Conservation (phyloP, 2,329 filamentous ascomycete species). For the Cyclaneusma minus region DNA sequence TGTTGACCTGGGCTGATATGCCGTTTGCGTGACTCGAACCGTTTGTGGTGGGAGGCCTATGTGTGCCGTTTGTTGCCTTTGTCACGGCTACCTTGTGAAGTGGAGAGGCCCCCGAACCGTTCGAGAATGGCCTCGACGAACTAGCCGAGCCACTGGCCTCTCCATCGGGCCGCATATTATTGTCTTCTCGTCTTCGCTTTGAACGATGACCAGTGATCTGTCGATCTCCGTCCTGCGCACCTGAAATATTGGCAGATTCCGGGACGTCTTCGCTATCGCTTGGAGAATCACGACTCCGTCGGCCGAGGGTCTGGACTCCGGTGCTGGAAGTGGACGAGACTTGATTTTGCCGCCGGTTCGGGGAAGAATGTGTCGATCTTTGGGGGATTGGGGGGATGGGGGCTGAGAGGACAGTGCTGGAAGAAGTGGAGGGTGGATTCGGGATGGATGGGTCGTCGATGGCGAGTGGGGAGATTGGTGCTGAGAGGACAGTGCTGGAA, state of each 20-base stretch:
- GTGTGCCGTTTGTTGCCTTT: conserved; percentile 29
- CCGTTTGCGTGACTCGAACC: conserved; percentile 28
- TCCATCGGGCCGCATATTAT: conserved; percentile 48
- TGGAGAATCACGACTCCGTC: conserved; percentile 32
- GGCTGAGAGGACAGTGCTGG: conserved; percentile 10
- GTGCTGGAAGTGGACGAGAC: too few species aligned
- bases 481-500: conserved; percentile 29
- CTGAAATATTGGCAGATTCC: conserved; percentile 15
- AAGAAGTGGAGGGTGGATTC: conserved; percentile 7
- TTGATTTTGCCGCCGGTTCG: conserved; percentile 10
- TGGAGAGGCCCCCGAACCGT: conserved; percentile 32
- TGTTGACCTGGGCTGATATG: conserved; percentile 8
- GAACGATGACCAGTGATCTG: conserved; percentile 21
- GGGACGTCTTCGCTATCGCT: conserved; percentile 23
- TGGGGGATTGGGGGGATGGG: conserved; percentile 12
- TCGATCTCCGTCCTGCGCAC: conserved; percentile 8
- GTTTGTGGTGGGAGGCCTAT: conserved; percentile 33
- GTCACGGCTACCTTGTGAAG: conserved; percentile 25
- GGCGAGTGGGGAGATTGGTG: too few species aligned
- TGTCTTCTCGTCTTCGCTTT: conserved; percentile 41
- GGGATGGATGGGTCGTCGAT: conserved; percentile 11
- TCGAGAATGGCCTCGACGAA: conserved; percentile 33
- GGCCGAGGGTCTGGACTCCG: conserved; percentile 32
- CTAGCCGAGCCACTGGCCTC: conserved; percentile 39
- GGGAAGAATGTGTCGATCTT: conserved; percentile 21